Evolutionary conservation across 768 basidiomycete genomes (phyloP).

Genomic region (Suillus lakei): DNA sequence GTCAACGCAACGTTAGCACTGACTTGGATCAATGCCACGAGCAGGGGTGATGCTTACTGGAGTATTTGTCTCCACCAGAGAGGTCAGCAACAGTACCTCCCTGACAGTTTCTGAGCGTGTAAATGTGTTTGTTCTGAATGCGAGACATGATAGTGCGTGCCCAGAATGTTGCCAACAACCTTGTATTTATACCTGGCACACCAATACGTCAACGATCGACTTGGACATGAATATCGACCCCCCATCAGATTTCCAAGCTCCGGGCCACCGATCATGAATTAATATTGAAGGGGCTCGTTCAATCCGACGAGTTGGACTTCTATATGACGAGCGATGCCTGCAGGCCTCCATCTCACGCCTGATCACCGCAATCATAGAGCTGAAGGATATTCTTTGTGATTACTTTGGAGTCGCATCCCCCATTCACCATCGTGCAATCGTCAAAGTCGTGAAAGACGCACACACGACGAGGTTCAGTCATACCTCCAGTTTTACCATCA

Average conservation of each 20-base stretch:
- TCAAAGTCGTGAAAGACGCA: too few relatives aligned
- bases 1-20: not conserved
- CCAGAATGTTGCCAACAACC: too few relatives aligned
- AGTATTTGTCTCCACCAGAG: slow-evolving; percentile 53
- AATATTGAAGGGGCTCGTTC: not conserved
- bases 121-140: slow-evolving; percentile 42
- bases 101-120: slow-evolving; percentile 56
- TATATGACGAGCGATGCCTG: too few relatives aligned
- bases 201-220: not conserved
- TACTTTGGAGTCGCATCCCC: too few relatives aligned
- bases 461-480: too few relatives aligned
- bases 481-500: too few relatives aligned
- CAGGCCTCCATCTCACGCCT: too few relatives aligned
- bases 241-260: not conserved
- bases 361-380: too few relatives aligned
- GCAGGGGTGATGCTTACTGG: slow-evolving; percentile 39
- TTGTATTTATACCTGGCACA: slow-evolving; percentile 6
- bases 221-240: too few relatives aligned
- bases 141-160: slow-evolving; percentile 18
- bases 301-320: not conserved
- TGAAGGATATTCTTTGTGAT: too few relatives aligned
- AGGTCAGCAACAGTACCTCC: slow-evolving; percentile 58
- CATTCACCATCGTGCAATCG: too few relatives aligned
- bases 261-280: not conserved
- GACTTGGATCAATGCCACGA: not conserved